phyloP scores from a whole-genome alignment of 2,329 filamentous ascomycete species.

The Dactylellina cionopaga region DNA sequence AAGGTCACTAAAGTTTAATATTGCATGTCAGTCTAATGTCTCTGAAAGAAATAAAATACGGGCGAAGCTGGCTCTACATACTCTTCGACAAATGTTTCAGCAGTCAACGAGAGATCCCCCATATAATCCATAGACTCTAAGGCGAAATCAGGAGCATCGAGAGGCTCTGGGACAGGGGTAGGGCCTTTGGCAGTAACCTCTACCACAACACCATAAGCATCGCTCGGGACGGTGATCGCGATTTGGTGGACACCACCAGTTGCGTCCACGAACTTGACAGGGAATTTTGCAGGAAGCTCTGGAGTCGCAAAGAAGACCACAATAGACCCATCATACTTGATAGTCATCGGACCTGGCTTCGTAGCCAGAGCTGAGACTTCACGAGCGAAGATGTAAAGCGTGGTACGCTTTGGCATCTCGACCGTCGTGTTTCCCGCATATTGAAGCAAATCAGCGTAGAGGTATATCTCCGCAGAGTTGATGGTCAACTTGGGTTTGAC shows the following conservation, averaged over 20 bases:
- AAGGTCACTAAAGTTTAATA: slow-evolving; percentile 30
- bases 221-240: slow-evolving; percentile 14
- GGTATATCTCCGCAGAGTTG: slow-evolving; percentile 39
- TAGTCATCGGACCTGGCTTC: slow-evolving; percentile 29
- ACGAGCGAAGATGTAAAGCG: slow-evolving; percentile 34
- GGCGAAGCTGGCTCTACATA: slow-evolving; percentile 2
- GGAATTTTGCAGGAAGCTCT: slow-evolving; percentile 18
- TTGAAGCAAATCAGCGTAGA: slow-evolving; percentile 37
- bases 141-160: slow-evolving; percentile 27
- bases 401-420: slow-evolving; percentile 35
- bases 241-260: slow-evolving; percentile 15
- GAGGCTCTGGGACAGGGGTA: background rate
- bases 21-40: background rate
- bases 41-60: too few species aligned
- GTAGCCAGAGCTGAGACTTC: slow-evolving; percentile 25
- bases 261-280: slow-evolving; percentile 35
- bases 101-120: slow-evolving; percentile 37
- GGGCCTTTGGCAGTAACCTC: slow-evolving; percentile 17
- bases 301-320: slow-evolving; percentile 45
- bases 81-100: slow-evolving; percentile 46
- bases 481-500: slow-evolving; percentile 21
- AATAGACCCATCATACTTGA: slow-evolving; percentile 40
- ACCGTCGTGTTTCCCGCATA: slow-evolving; percentile 16
- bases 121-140: slow-evolving; percentile 45
- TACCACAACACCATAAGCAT: slow-evolving; percentile 23